Conservation (phyloP, 305 asterid species). For the Fraxinus latifolia region DNA sequence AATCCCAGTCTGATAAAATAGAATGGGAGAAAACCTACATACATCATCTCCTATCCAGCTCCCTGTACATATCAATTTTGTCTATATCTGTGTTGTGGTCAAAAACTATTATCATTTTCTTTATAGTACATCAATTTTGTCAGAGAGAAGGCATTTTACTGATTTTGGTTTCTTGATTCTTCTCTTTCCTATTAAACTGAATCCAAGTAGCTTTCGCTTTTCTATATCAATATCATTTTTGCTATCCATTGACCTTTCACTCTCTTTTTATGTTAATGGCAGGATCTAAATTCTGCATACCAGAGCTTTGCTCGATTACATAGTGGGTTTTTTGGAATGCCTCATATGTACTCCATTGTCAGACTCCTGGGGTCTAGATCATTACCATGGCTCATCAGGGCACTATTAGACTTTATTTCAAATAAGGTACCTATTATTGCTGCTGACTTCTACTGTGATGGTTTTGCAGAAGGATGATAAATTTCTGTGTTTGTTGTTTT, state of each 20-base stretch:
- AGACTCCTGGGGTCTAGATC: conserved; percentile 92
- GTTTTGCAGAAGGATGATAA: conserved; percentile 9
- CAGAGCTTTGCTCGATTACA: conserved; percentile 91
- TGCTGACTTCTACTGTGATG: conserved; percentile 9
- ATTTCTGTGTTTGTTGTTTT: conserved; percentile 1
- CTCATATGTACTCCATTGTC: conserved; percentile 87
- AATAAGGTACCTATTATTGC: conserved; percentile 64
- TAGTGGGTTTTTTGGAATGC: conserved; percentile 89
- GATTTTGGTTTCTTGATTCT: conserved; percentile 11
- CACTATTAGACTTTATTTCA: conserved; percentile 81
- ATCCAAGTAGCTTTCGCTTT: conserved; percentile 13
- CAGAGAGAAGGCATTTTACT: conserved; percentile 10
- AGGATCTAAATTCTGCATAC: conserved; percentile 97
- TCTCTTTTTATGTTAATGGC: conserved; percentile 21
- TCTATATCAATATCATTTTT: conserved; percentile 11
- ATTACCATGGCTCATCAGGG: conserved; percentile 97
- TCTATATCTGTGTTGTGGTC: background rate
- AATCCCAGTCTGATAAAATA: background rate
- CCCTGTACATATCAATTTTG: background rate
- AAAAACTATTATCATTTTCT: background rate
- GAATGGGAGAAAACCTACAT: background rate
- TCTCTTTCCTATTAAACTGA: conserved; percentile 14
- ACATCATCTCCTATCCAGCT: background rate
- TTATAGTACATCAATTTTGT: background rate
- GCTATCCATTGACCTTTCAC: conserved; percentile 19